phyloP scores from a whole-genome alignment of 176 grass and related monocot genomes.

The Triticum monococcum region DNA sequence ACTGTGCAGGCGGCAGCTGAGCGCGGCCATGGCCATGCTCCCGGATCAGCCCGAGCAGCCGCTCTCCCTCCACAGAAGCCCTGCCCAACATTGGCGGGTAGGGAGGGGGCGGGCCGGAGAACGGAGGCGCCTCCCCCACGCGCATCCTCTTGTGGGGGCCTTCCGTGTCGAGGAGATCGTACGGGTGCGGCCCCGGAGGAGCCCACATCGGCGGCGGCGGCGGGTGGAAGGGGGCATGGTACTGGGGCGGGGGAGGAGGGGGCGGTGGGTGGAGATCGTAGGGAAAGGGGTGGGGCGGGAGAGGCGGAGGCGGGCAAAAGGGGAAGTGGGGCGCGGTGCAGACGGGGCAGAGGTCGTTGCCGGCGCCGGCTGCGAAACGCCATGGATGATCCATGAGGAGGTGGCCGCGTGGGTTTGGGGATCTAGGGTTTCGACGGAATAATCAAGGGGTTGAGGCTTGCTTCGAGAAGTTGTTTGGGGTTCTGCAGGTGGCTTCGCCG shows the following conservation, averaged over 20 bases:
- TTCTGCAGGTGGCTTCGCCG: neutral
- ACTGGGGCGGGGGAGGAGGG: conserved; percentile 21
- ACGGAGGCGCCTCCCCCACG: conserved; percentile 43
- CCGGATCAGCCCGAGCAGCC: conserved; percentile 66
- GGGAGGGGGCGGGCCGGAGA: conserved; percentile 25
- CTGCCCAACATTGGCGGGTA: conserved; percentile 21
- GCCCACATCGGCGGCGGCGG: conserved; percentile 42
- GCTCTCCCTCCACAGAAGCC: conserved; percentile 45
- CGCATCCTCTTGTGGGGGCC: conserved; percentile 78
- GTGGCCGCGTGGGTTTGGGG: neutral
- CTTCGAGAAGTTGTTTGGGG: conserved; percentile 11
- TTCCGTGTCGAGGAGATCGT: conserved; percentile 31
- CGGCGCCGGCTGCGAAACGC: conserved; percentile 46
- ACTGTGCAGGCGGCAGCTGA: neutral
- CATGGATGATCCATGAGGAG: conserved; percentile 65
- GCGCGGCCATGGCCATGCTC: conserved; percentile 68
- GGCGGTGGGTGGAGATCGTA: conserved; percentile 51
- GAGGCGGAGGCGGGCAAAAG: conserved; percentile 65
- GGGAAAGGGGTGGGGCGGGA: conserved; percentile 58
- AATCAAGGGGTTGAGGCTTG: neutral
- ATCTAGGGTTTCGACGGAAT: conserved; percentile 25
- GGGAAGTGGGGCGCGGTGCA: conserved; percentile 76
- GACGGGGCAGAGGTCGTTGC: conserved; percentile 61
- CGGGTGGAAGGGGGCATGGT: conserved; percentile 27
- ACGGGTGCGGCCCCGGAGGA: conserved; percentile 16